Conservation (phyloP, 1,139 yeast genomes). For the Schwanniomyces etchellsii region DNA sequence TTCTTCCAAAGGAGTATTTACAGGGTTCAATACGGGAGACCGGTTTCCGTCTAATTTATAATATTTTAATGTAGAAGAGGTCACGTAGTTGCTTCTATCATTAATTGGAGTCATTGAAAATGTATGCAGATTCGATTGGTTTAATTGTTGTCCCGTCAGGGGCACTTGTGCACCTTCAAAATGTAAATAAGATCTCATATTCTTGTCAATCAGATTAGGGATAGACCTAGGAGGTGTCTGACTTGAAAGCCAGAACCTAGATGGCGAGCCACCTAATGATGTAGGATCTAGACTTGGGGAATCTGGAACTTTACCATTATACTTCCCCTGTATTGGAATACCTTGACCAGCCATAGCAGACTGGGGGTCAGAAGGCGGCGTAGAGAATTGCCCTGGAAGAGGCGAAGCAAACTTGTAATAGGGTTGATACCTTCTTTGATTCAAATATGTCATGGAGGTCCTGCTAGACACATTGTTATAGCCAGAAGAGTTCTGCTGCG, state of each 20-base stretch:
- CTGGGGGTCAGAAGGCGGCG: constrained; percentile 1
- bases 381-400: constrained; percentile 13
- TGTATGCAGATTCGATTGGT: constrained; percentile 4
- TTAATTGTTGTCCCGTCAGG: not conserved
- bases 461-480: constrained; percentile 20
- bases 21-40: constrained; percentile 37
- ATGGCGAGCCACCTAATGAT: constrained; percentile 51
- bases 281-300: constrained; percentile 50
- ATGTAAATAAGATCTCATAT: not conserved
- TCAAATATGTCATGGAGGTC: constrained; percentile 28
- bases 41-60: constrained; percentile 17
- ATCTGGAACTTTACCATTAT: constrained; percentile 30
- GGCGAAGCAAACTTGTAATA: constrained; percentile 30
- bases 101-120: constrained; percentile 4
- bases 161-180: not conserved
- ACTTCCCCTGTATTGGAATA: constrained; percentile 20
- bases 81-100: not conserved
- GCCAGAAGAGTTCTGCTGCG: not conserved
- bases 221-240: constrained; percentile 46
- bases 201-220: constrained; percentile 5
- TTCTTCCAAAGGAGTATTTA: constrained; percentile 40
- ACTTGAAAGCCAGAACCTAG: constrained; percentile 46
- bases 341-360: constrained; percentile 15
- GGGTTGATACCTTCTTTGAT: constrained; percentile 31
- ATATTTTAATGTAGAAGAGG: constrained; percentile 1